Percentiles rank a stretch among this genome's conserved stretches.
Evolutionary conservation across 2,329 filamentous ascomycete genomes (phyloP).

Genomic region (Mycosphaerelloides madeirae): DNA sequence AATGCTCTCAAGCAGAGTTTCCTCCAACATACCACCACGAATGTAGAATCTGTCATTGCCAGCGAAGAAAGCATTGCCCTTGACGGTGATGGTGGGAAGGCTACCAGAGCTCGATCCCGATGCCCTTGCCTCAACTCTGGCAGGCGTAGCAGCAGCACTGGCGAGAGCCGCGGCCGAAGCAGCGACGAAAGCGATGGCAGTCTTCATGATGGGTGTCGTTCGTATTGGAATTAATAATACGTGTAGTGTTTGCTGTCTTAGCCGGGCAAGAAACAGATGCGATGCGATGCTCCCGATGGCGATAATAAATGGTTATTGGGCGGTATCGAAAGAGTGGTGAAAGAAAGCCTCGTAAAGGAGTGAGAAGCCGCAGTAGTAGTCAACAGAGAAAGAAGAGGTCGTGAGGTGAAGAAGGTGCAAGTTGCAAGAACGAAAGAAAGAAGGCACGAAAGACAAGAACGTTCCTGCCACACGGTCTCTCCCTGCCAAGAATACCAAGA

Average conservation of each 20-base stretch:
- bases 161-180: slow-evolving; percentile 45
- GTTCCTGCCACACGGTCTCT: too few relatives aligned
- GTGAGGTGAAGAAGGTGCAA: not conserved
- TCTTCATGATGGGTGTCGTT: slow-evolving; percentile 45
- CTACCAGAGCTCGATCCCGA: slow-evolving; percentile 40
- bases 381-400: not conserved
- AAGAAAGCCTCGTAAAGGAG: not conserved
- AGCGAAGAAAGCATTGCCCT: slow-evolving; percentile 64
- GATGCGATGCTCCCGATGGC: too few relatives aligned
- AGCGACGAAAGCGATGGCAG: slow-evolving; percentile 41
- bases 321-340: not conserved
- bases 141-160: slow-evolving; percentile 41
- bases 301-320: not conserved
- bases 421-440: not conserved
- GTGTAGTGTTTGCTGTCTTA: not conserved
- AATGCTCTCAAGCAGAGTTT: too few relatives aligned
- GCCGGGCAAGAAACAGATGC: too few relatives aligned
- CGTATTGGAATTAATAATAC: slow-evolving; percentile 1
- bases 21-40: slow-evolving; percentile 45
- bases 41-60: slow-evolving; percentile 58
- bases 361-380: not conserved
- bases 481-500: too few relatives aligned
- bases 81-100: slow-evolving; percentile 55
- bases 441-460: not conserved
- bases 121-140: slow-evolving; percentile 32